These are phyloP conservation scores for Dacryopinax spathularia DNA, from an alignment of 768 basidiomycete species.

Conservation along the genomic window DNA sequence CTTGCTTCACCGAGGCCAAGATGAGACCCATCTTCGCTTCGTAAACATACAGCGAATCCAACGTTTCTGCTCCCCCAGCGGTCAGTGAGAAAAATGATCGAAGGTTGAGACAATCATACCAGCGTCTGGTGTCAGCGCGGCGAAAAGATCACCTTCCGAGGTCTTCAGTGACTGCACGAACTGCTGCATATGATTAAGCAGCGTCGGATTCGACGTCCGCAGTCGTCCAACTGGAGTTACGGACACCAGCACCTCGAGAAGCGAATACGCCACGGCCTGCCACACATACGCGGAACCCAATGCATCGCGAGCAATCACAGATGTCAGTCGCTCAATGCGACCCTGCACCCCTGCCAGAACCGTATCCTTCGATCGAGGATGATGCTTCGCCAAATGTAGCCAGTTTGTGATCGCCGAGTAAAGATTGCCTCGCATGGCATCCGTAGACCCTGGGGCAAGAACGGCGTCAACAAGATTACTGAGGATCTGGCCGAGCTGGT, in stretches of 20 bases:
- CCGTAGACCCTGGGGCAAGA: constrained; percentile 58
- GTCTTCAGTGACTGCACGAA: constrained; percentile 79
- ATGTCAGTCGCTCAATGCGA: constrained; percentile 51
- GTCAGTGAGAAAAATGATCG: neutral
- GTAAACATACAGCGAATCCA: constrained; percentile 85
- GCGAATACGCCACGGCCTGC: constrained; percentile 89
- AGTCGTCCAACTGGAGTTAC: constrained; percentile 28
- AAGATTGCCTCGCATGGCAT: constrained; percentile 85
- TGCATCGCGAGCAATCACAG: constrained; percentile 71
- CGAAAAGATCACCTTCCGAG: constrained; percentile 55
- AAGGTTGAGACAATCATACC: constrained; percentile 34
- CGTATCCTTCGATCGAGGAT: constrained; percentile 25
- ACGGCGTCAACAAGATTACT: constrained; percentile 62
- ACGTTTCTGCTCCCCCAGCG: constrained; percentile 43
- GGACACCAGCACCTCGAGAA: constrained; percentile 59
- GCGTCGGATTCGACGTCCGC: constrained; percentile 33
- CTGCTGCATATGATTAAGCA: constrained; percentile 52
- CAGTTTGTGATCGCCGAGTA: constrained; percentile 86
- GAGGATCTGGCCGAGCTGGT: constrained; percentile 61
- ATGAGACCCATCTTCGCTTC: constrained; percentile 89
- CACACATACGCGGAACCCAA: constrained; percentile 92
- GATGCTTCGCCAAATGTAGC: constrained; percentile 40
- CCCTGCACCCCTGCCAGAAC: neutral
- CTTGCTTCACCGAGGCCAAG: constrained; percentile 65
- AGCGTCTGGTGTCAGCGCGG: constrained; percentile 76